Conservation (phyloP, 2,329 filamentous ascomycete genomes). For the Fusarium odoratissimum region DNA sequence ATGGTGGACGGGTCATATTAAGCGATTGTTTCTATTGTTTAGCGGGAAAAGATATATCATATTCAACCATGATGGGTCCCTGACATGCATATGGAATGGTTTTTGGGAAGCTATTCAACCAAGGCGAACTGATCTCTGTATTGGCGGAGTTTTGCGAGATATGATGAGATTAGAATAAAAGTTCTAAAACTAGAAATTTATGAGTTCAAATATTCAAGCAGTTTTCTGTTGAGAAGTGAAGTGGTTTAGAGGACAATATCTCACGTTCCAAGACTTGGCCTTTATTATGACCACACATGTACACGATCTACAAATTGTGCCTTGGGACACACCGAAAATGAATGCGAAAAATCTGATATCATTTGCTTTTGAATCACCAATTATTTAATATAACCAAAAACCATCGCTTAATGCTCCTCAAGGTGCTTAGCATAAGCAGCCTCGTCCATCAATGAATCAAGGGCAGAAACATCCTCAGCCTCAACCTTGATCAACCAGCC, state of each 20-base stretch:
- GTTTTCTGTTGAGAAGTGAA: background rate
- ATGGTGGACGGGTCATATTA: slow-evolving; percentile 9
- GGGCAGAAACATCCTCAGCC: slow-evolving; percentile 65
- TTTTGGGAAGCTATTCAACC: slow-evolving; percentile 36
- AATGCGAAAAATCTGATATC: slow-evolving; percentile 23
- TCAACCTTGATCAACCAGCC: slow-evolving; percentile 88
- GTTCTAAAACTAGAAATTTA: slow-evolving; percentile 15
- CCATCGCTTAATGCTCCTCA: slow-evolving; percentile 26
- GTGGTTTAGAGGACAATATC: background rate
- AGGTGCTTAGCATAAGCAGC: slow-evolving; percentile 66
- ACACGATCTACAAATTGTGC: background rate
- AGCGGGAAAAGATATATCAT: slow-evolving; percentile 33
- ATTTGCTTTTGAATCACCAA: slow-evolving; percentile 30
- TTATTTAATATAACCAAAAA: slow-evolving; percentile 14
- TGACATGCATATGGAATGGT: slow-evolving; percentile 30
- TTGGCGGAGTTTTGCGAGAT: slow-evolving; percentile 30
- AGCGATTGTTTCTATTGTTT: slow-evolving; percentile 26
- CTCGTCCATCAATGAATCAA: slow-evolving; percentile 76
- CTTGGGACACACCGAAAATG: background rate
- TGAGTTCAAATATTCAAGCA: background rate
- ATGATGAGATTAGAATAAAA: slow-evolving; percentile 22
- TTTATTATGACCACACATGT: no score
- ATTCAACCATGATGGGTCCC: slow-evolving; percentile 40
- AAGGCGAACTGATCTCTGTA: slow-evolving; percentile 34
- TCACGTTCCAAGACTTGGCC: no score